Base-by-base conservation (phyloP, 1,284 basidiomycete genomes). In the Cutaneotrichosporon arboriforme region DNA sequence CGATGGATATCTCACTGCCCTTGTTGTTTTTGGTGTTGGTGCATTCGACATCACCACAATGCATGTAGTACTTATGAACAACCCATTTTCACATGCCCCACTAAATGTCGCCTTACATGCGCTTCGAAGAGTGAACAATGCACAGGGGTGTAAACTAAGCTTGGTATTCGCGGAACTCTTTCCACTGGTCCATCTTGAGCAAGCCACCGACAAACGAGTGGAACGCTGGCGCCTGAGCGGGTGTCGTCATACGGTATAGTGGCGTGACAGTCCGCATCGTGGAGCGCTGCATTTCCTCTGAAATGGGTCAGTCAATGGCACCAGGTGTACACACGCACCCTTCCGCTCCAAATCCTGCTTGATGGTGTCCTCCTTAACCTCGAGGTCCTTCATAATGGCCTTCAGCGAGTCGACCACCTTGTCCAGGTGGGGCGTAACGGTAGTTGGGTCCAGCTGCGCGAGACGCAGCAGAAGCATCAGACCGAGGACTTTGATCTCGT, bases 261-360 rank as follows among this genome's bases (percentile, higher is more conserved):
- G 89, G 89, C 20, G 85, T 86, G 38, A 90, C 82, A 4, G 90
- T 90, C 34, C 92, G 79, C 61, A 94, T 79, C 10, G 90, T 87
- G 65, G 88, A 90, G 55, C 88, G 79, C 76, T 96, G 90, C 63
- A 96, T 79, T 75, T 97, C 93, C 21, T 87, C 87, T 68, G 49
- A 2, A 10, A 4, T n/a, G 23, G 26, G 37, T 49, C 23, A 40
- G 36, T 37, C 10, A 20, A 35, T n/a, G 22, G 7, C 22, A 22
- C 7, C 4, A 22, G 12, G 2, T 39, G 45, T 4, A n/a, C n/a
- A 5, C 21, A 57, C 68, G 63, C 45, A 66, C 74, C 76, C 46
- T 90, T 88, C 33, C 93, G 84, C 76, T 98, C 94, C 46, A 97
- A 76, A 65, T 99, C 94, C 75, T 97, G 94, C 77, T 97, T 97